These are phyloP conservation scores for Pseudogymnoascus verrucosus DNA, from an alignment of 2,329 filamentous ascomycete species.

Conservation along the genomic window DNA sequence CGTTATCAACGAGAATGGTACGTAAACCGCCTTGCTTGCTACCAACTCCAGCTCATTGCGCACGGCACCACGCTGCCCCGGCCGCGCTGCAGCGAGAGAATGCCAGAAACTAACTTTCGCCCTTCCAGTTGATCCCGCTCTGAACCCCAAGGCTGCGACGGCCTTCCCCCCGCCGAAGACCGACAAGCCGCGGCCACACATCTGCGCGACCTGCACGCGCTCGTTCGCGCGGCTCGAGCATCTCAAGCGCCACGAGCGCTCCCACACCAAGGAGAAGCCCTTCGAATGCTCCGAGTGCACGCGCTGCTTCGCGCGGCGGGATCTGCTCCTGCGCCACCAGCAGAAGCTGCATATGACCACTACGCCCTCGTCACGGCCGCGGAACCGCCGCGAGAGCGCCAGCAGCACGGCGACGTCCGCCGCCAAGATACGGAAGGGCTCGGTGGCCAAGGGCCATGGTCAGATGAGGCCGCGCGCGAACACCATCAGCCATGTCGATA, in stretches of 20 bases:
- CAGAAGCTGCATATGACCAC: slow-evolving; percentile 96
- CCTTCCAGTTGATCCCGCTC: slow-evolving; percentile 5
- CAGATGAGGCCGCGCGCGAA: slow-evolving; percentile 83
- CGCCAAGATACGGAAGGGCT: slow-evolving; percentile 82
- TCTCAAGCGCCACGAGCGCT: slow-evolving; percentile 92
- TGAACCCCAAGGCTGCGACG: slow-evolving; percentile 21
- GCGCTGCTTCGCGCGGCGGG: slow-evolving; percentile 87
- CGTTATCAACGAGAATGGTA: slow-evolving; percentile 26
- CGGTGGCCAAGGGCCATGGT: slow-evolving; percentile 49
- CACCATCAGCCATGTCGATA: slow-evolving; percentile 90
- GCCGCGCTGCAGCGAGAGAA: slow-evolving; percentile 7
- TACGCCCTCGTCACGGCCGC: slow-evolving; percentile 76
- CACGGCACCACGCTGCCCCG: too few species aligned
- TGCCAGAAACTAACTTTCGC: neutral
- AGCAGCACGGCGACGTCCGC: slow-evolving; percentile 58
- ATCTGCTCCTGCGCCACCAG: slow-evolving; percentile 87
- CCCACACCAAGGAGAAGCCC: slow-evolving; percentile 95
- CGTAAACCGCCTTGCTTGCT: neutral
- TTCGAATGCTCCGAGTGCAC: slow-evolving; percentile 95
- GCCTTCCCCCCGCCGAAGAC: slow-evolving; percentile 75
- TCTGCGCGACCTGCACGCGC: slow-evolving; percentile 82
- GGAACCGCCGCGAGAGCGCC: slow-evolving; percentile 82
- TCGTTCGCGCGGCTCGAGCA: slow-evolving; percentile 95
- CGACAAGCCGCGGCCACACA: slow-evolving; percentile 92
- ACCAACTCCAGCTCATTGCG: too few species aligned